Evolutionary conservation across 2,329 filamentous ascomycete species (phyloP), one percentile per base, ranked within the genome.

Genomic region (Aspergillus floridensis): DNA sequence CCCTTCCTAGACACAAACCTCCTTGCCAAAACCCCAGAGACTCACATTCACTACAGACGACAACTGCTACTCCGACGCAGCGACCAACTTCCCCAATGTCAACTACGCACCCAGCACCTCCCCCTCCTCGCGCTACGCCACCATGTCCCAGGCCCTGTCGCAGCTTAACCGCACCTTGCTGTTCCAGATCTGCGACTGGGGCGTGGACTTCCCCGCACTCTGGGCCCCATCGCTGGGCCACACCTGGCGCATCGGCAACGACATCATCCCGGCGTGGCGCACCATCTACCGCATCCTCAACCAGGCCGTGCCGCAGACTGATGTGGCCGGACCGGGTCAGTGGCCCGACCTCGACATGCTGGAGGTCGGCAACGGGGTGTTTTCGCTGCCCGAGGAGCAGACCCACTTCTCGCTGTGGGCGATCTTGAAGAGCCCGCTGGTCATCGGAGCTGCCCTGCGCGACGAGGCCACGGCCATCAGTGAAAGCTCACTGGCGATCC

Each of bases 271-370:
- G 44, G 73, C 73, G 14, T 84, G 82, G 82, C 73, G 77, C 22
- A 78, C 76, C 38, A 79, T 84, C 49, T 83, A 78, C 75, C 76
- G 82, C 1, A 83, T 82, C 14, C 73, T 79, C 12, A 84, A 84
- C 62, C 79, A 84, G 59, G 80, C 77, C 2, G 79, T 80, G 0
- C 81, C 81, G 1, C 79, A 81, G 57, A 75, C 76, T 6, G 73
- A 71, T 41, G 75, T 79, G 47, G 81, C 80, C 0, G 72, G 70
- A 0, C 73, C 76, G 0, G 82, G 82, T 0, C 77, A 81, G 11
- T 84, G 80, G 66, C 76, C 81, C 0, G 81, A 83, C 58, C 74
- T 83, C 68, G 81, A 84, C 60, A 84, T 84, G 82, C 67, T 84
- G 29, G 79, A 79, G 12, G 73, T 84, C 32, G 82, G 82, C 0